phyloP scores from a whole-genome alignment of 345 rosid species.

The Brassica nigra region DNA sequence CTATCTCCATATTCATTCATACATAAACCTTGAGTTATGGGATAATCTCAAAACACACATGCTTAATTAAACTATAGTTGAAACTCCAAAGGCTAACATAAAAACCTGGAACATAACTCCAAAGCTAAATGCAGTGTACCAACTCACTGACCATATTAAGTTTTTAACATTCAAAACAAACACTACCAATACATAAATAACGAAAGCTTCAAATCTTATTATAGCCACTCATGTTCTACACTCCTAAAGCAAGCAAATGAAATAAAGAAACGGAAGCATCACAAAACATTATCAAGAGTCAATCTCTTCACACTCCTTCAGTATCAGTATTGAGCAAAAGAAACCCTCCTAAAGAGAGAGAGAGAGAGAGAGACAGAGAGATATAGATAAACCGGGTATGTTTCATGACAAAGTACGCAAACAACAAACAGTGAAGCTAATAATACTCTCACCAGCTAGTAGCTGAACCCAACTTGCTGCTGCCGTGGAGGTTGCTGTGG shows the following conservation, averaged over 20 bases:
- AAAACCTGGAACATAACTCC: background rate
- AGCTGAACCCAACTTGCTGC: slow-evolving; percentile 73
- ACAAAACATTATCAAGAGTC: slow-evolving; percentile 25
- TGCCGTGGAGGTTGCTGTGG: slow-evolving; percentile 59
- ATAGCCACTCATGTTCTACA: background rate
- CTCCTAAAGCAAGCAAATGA: slow-evolving; percentile 1
- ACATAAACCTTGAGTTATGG: background rate
- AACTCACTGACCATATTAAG: background rate
- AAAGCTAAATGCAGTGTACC: background rate
- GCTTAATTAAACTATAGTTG: background rate
- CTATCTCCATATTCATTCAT: no score
- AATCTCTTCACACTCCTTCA: slow-evolving; percentile 19
- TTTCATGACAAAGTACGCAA: slow-evolving; percentile 22
- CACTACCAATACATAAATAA: background rate
- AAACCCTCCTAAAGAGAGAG: slow-evolving; percentile 6
- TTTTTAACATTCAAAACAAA: background rate
- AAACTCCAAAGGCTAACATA: background rate
- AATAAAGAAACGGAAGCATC: slow-evolving; percentile 19
- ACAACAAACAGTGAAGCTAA: slow-evolving; percentile 25
- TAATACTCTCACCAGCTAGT: slow-evolving; percentile 21
- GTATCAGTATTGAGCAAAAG: slow-evolving; percentile 10
- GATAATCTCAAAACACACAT: background rate
- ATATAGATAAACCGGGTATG: slow-evolving; percentile 3
- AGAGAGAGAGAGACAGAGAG: background rate
- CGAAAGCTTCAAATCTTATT: background rate